phyloP scores from a whole-genome alignment of 176 grass and related monocot species.

The Dactylis glomerata region DNA sequence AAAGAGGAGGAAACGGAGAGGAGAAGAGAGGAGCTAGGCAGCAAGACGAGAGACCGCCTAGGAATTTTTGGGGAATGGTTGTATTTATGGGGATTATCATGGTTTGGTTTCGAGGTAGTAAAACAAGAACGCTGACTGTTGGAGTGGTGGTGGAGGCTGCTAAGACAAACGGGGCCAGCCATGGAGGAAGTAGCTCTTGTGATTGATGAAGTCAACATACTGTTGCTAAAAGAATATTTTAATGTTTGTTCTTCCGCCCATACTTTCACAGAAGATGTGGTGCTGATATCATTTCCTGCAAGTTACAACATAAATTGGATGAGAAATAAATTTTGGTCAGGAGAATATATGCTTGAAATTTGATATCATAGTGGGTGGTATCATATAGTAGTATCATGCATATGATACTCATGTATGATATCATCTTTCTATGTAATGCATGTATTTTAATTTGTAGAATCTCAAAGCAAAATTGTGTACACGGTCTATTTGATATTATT shows the following conservation, averaged over 20 bases:
- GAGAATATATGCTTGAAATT: not conserved
- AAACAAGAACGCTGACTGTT: conserved; percentile 19
- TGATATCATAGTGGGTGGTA: too few species aligned
- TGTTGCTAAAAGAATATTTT: conserved; percentile 5
- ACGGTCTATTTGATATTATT: too few species aligned
- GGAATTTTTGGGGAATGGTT: conserved; percentile 12
- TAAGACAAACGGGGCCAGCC: not conserved
- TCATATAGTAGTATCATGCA: too few species aligned
- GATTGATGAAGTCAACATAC: conserved; percentile 28
- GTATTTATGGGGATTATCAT: conserved; percentile 21
- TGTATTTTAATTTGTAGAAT: too few species aligned
- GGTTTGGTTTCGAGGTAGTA: conserved; percentile 22
- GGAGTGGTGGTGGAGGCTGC: conserved; percentile 15
- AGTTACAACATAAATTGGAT: not conserved
- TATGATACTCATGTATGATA: too few species aligned
- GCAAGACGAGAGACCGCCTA: conserved; percentile 26
- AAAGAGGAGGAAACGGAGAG: conserved; percentile 29
- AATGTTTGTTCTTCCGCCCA: not conserved
- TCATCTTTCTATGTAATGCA: too few species aligned
- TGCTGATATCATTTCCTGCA: conserved; percentile 23
- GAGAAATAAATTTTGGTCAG: not conserved
- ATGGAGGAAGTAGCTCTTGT: conserved; percentile 30
- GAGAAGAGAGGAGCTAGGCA: conserved; percentile 42
- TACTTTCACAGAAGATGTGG: not conserved
- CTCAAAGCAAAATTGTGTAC: too few species aligned